Evolutionary conservation across 2,329 filamentous ascomycete species (phyloP).

Genomic region (Penicillium sp.): DNA sequence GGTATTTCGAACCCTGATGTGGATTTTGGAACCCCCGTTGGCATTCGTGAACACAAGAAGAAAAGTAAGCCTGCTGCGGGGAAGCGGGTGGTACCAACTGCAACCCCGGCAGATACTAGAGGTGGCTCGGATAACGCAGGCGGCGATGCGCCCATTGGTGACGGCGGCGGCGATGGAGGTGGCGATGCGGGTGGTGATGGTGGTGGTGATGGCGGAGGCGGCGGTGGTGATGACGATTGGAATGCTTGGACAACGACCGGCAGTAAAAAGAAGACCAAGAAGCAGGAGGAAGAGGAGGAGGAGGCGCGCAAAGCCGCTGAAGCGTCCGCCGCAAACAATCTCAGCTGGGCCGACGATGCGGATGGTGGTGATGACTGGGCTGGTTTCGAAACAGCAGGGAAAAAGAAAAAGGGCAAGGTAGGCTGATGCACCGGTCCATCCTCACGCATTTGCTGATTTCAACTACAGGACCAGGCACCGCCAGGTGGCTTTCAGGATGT

Average conservation of each 20-base stretch:
- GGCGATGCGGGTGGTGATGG: constrained; percentile 33
- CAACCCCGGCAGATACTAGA: constrained; percentile 18
- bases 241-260: constrained; percentile 42
- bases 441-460: constrained; percentile 4
- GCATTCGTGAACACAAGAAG: constrained; percentile 42
- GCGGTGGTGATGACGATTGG: constrained; percentile 48
- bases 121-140: constrained; percentile 35
- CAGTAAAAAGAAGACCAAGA: constrained; percentile 37
- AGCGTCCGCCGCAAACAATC: constrained; percentile 35
- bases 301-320: constrained; percentile 38
- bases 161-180: constrained; percentile 37
- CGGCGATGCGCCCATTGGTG: constrained; percentile 25
- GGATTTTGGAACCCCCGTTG: constrained; percentile 29
- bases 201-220: constrained; percentile 41
- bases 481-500: constrained; percentile 69
- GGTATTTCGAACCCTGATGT: constrained; percentile 18
- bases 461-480: constrained; percentile 39
- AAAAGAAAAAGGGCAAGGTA: constrained; percentile 64
- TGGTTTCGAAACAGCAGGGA: constrained; percentile 52
- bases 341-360: constrained; percentile 52
- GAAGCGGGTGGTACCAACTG: constrained; percentile 16
- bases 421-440: constrained; percentile 11
- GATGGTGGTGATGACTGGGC: constrained; percentile 58
- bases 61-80: constrained; percentile 29
- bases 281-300: constrained; percentile 38